Percentiles rank a stretch among this genome's conserved stretches.
Evolutionary conservation across 2,329 filamentous ascomycete species (phyloP).

Genomic region (Apiospora phragmitis): DNA sequence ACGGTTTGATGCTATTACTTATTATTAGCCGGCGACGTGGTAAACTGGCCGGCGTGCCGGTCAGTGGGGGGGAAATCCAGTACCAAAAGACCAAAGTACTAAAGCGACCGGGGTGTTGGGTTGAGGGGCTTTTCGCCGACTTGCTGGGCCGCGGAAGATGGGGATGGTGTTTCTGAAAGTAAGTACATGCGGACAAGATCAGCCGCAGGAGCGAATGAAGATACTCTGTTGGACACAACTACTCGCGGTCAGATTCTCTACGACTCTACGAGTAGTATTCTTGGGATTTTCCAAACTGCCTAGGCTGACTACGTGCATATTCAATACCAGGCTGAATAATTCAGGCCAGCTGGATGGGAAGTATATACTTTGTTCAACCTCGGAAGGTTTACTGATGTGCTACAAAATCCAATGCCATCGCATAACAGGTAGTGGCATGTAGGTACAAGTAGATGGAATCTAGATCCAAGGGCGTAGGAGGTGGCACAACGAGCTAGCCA

Average conservation of each 20-base stretch:
- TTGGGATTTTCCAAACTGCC: background rate
- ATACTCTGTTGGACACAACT: background rate
- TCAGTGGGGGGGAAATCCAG: background rate
- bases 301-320: background rate
- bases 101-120: background rate
- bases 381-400: background rate
- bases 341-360: background rate
- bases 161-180: background rate
- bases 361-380: background rate
- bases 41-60: background rate
- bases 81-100: background rate
- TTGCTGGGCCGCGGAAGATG: slow-evolving; percentile 3
- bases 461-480: background rate
- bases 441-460: background rate
- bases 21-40: slow-evolving; percentile 5
- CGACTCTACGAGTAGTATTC: background rate
- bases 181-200: slow-evolving; percentile 5
- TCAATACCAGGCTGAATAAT: background rate
- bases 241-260: background rate
- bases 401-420: background rate
- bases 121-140: background rate
- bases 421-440: background rate
- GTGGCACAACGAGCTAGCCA: background rate
- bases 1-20: slow-evolving; percentile 1
- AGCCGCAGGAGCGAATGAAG: background rate